Percentiles rank a stretch among this genome's conserved stretches.
phyloP scores from a whole-genome alignment of 352 stramenopile genomes.

The Phytophthora melonis region DNA sequence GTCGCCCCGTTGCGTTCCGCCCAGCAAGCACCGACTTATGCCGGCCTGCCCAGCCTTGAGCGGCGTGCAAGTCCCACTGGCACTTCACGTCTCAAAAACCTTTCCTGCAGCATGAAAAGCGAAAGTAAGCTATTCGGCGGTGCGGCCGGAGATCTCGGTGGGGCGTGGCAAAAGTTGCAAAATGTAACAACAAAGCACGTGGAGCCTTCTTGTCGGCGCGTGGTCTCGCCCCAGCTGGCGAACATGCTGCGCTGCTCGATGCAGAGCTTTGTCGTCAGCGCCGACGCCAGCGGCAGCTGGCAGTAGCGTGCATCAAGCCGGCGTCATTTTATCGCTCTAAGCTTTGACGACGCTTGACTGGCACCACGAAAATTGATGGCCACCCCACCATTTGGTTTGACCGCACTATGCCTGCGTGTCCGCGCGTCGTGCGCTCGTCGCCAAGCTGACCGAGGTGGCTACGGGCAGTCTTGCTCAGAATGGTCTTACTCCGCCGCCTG shows the following conservation, averaged over 20 bases:
- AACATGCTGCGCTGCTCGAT: neutral
- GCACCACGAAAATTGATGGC: slow-evolving; percentile 15
- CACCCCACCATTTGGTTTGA: slow-evolving; percentile 19
- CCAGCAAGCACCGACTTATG: slow-evolving; percentile 20
- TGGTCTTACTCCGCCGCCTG: neutral
- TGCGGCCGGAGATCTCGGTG: slow-evolving; percentile 17
- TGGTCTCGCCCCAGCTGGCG: slow-evolving; percentile 12
- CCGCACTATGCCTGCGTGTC: slow-evolving; percentile 5
- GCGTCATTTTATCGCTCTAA: slow-evolving; percentile 3
- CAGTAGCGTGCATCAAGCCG: slow-evolving; percentile 26
- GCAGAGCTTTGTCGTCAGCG: slow-evolving; percentile 3
- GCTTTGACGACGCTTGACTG: slow-evolving; percentile 4
- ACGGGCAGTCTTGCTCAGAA: neutral
- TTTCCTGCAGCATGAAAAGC: neutral
- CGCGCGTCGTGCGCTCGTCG: slow-evolving; percentile 12
- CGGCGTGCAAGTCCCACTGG: slow-evolving; percentile 17
- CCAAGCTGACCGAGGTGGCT: neutral
- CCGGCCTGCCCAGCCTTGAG: neutral
- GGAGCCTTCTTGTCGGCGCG: slow-evolving; percentile 9
- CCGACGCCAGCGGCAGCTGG: slow-evolving; percentile 27
- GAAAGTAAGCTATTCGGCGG: neutral
- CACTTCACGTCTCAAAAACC: slow-evolving; percentile 20
- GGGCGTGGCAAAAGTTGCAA: neutral
- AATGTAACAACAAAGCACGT: no score
- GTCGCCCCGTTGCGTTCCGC: slow-evolving; percentile 25